Base-by-base conservation (phyloP, 345 rosid genomes). In the Leavenworthia alabamica region DNA sequence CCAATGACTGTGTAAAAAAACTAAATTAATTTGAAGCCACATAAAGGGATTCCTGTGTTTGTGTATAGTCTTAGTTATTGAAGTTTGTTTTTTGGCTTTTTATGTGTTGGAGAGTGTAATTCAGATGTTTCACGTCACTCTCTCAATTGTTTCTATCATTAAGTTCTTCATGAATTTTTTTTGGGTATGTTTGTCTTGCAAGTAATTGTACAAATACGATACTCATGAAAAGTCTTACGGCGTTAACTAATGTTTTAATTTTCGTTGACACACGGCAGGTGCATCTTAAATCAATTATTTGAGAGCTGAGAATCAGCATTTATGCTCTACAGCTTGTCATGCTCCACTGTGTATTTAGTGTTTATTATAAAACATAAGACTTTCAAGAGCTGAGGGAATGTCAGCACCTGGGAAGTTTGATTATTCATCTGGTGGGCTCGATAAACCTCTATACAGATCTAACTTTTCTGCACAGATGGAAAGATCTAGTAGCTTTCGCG, bases 331-430 rank as follows among this genome's bases (percentile, higher is more conserved):
- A 41, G 78, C 73, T 77, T 80, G 83, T 80, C 83, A 85, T 81
- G 84, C 82, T 59, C 81, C 66, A 68, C 75, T 75, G 80, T 64
- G 60, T 69, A 68, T 75, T 58, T 69, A 72, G 72, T 80, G 77
- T 66, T 71, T 56, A 64, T 73, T 68, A 76, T 56, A 68, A 17
- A 36, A 24, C 61, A 63, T 75, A 66, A 70, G 67, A 69, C 72
- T 82, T 54, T 53, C 65, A 59, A 64, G 78, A 73, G 62, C 75
- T 79, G 79, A 76, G 79, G 79, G 78, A 65, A 83, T 82, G 90
- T 86, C 95, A 41, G 81, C 82, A 71, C 80, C 95, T 72, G 86
- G 90, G 77, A 86, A 85, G 81, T 82, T 83, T 55, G 98, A 86
- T 70, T 73, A 70, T 75, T 79, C 96, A 72, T 81, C 93, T 69